Percentiles rank a stretch among this genome's conserved stretches.
Evolutionary conservation across 2,329 filamentous ascomycete genomes (phyloP).

Genomic region (Paecilomyces niveus): DNA sequence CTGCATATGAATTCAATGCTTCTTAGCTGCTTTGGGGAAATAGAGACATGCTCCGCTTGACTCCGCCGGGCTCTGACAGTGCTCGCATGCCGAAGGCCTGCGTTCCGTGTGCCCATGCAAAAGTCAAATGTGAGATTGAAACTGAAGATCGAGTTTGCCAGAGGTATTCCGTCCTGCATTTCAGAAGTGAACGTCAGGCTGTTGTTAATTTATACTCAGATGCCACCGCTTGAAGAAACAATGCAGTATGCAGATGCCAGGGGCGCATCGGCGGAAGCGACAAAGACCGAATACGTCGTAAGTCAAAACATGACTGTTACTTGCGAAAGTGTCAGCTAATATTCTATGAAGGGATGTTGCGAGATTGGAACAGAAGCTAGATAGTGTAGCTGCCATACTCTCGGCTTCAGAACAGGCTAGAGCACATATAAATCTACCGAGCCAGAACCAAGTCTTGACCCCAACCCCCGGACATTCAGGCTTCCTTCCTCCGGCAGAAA

Average conservation of each 20-base stretch:
- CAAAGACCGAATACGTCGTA: background rate
- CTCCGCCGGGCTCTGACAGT: background rate
- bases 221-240: conserved; percentile 20
- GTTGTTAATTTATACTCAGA: conserved; percentile 8
- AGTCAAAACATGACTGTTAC: background rate
- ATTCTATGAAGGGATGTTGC: conserved; percentile 13
- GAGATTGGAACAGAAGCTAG: conserved; percentile 18
- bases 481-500: background rate
- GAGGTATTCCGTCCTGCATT: conserved; percentile 2
- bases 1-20: background rate
- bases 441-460: background rate
- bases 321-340: background rate
- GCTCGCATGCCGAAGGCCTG: conserved; percentile 7
- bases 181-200: background rate
- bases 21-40: background rate
- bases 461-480: background rate
- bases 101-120: conserved; percentile 9
- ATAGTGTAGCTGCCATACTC: conserved; percentile 17
- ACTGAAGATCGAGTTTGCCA: conserved; percentile 6
- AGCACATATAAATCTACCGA: background rate
- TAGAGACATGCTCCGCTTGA: background rate
- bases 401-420: conserved; percentile 8
- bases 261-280: conserved; percentile 15
- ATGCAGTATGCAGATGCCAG: conserved; percentile 17
- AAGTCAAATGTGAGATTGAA: conserved; percentile 10